Evolutionary conservation across 140 eudicot genomes (phyloP).

Genomic region (Cichorium intybus): DNA sequence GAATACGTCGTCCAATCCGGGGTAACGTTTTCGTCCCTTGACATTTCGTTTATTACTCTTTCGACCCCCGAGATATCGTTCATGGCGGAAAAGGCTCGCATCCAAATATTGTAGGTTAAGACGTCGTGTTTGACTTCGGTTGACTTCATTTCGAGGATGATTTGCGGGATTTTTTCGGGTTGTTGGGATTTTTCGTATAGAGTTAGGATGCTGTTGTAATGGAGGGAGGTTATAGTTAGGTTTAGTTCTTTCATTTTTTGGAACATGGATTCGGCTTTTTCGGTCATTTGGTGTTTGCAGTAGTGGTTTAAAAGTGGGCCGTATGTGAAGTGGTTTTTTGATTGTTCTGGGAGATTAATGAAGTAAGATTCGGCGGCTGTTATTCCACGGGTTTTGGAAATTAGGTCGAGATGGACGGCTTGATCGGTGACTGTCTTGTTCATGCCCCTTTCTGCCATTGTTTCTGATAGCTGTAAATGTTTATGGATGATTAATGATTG

Average conservation of each 20-base stretch:
- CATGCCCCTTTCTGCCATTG: constrained; percentile 85
- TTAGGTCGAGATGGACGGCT: constrained; percentile 86
- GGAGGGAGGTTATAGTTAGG: constrained; percentile 57
- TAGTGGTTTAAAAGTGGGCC: constrained; percentile 94
- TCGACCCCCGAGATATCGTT: constrained; percentile 83
- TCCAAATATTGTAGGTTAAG: constrained; percentile 82
- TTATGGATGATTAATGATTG: neutral
- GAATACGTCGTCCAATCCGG: constrained; percentile 98
- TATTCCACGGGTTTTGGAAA: constrained; percentile 69
- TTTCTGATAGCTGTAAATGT: constrained; percentile 70
- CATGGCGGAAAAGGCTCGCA: constrained; percentile 72
- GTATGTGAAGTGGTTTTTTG: constrained; percentile 72
- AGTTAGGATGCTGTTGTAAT: constrained; percentile 84
- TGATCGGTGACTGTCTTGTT: constrained; percentile 87
- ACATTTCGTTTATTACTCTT: constrained; percentile 77
- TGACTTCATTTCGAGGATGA: constrained; percentile 84
- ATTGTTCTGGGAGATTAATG: constrained; percentile 69
- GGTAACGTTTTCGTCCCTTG: constrained; percentile 73
- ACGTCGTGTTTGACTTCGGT: constrained; percentile 56
- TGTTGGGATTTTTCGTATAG: constrained; percentile 61
- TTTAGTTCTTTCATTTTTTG: constrained; percentile 88
- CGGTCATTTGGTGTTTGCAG: constrained; percentile 77
- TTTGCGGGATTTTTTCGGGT: constrained; percentile 62
- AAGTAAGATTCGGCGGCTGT: constrained; percentile 82
- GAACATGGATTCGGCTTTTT: constrained; percentile 78